Base-by-base conservation (phyloP, 2,329 filamentous ascomycete genomes). In the Onygenales sp. region DNA sequence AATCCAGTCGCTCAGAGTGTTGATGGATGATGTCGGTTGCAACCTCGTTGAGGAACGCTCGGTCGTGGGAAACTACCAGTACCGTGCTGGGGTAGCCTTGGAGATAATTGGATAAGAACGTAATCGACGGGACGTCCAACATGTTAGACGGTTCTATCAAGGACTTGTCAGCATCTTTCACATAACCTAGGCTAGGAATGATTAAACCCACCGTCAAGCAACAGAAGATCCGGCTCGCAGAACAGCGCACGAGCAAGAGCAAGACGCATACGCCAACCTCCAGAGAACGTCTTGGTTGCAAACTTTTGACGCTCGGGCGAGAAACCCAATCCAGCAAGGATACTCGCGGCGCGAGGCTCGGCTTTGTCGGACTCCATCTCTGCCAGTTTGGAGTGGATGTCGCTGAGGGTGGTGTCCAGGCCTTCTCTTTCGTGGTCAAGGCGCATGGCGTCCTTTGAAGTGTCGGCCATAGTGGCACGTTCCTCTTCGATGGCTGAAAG, bases 361-460 rank as follows among this genome's bases (percentile, higher is more conserved):
- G 93, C 93, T 74, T 96, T 97, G 75, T 98, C 93, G 0, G 93
- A 96, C 67, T 98, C 93, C 93, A 98, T 98, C 72, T 98, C 93
- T 17, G 91, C 83, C 55, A 98, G 79, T 72, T 98, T 98, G 55
- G 79, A 72, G 67, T 98, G 90, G 50, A 98, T 84, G 66, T 98
- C 93, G 60, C 86, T 89, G 45, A 98, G 79, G 41, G 93, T 95
- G 57, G 84, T 85, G 67, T 98, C 93, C 51, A 95, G 82, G 43
- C 88, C 88, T 70, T 97, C 93, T 58, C 90, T 85, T 63, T 96
- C 89, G 55, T 82, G 81, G 68, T 97, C 92, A 31, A 97, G 77
- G 65, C 80, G 87, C 42, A 83, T 85, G 11, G 92, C 92, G 74
- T 97, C 92, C 56, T 84, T 83, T 21, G 92, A 94, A 0, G 92